A percentile compares a stretch with the other conserved stretches of the same genome.
Conservation (phyloP, 768 basidiomycete species). For the Gymnopilus dilepis region DNA sequence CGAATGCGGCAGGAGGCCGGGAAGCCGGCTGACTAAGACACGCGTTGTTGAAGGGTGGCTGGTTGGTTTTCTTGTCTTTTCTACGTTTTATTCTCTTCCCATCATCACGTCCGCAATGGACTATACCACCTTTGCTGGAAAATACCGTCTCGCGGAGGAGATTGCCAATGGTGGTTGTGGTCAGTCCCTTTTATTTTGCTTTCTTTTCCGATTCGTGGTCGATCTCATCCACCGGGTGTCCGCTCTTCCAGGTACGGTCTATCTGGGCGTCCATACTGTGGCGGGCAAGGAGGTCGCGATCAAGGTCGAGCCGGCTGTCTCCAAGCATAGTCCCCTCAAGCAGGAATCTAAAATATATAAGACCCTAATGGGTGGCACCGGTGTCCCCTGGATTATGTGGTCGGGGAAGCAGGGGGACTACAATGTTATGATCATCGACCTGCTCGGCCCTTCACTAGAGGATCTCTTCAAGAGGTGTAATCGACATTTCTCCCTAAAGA, state of each 20-base stretch:
- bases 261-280: conserved; percentile 77
- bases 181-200: conserved; percentile 33
- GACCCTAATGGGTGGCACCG: conserved; percentile 85
- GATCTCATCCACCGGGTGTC: not conserved
- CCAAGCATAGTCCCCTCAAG: conserved; percentile 71
- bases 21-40: conserved; percentile 24
- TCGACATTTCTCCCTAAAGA: conserved; percentile 92
- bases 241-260: conserved; percentile 65
- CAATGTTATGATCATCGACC: conserved; percentile 98
- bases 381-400: conserved; percentile 93
- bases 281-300: conserved; percentile 87
- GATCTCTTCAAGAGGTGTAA: conserved; percentile 90
- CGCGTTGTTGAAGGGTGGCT: conserved; percentile 18
- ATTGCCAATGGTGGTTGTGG: conserved; percentile 84
- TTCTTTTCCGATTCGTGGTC: conserved; percentile 6
- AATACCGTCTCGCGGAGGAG: conserved; percentile 80
- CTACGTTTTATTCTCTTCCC: conserved; percentile 11
- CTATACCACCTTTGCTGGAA: conserved; percentile 65
- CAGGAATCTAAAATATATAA: conserved; percentile 94
- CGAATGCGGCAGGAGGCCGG: conserved; percentile 6
- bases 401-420: conserved; percentile 91
- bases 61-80: conserved; percentile 19
- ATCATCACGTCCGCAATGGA: conserved; percentile 27
- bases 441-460: conserved; percentile 89
- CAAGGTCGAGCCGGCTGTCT: conserved; percentile 75